Percentiles rank a stretch among this genome's conserved stretches.
Evolutionary conservation across 2,329 filamentous ascomycete species (phyloP).

Genomic region (Zasmidium cellare): DNA sequence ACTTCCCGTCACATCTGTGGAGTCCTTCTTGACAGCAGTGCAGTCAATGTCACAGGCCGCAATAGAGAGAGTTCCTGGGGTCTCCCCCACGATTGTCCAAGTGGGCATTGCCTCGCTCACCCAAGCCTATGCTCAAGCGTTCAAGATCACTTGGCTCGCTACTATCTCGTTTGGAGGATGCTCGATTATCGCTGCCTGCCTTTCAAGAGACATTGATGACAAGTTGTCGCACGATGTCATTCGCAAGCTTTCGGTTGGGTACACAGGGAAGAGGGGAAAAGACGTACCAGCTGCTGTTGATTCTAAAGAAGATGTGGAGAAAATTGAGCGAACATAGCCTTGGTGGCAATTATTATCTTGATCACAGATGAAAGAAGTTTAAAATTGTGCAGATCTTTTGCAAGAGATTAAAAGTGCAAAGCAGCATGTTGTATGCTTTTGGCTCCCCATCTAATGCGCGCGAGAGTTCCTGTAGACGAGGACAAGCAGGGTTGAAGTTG

Average conservation of each 20-base stretch:
- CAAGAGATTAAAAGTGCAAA: too few relatives aligned
- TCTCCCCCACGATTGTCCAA: background rate
- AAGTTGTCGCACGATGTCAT: slow-evolving; percentile 1
- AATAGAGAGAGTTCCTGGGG: background rate
- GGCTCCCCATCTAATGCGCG: too few relatives aligned
- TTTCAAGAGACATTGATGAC: background rate
- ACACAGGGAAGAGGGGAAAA: background rate
- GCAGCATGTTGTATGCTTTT: too few relatives aligned
- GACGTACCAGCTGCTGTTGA: background rate
- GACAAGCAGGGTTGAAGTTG: too few relatives aligned
- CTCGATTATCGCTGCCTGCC: background rate
- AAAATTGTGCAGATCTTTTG: too few relatives aligned
- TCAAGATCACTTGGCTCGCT: background rate
- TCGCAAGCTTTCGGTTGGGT: background rate
- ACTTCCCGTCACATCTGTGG: background rate
- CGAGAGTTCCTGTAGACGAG: too few relatives aligned
- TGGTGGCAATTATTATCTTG: background rate
- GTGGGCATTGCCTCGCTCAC: background rate
- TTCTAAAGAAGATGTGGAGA: background rate
- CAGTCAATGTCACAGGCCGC: background rate
- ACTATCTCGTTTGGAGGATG: background rate
- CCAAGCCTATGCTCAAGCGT: background rate
- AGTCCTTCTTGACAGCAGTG: background rate
- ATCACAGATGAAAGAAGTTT: too few relatives aligned
- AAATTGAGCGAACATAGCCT: background rate